These are phyloP conservation scores for Tricholomella constricta DNA, from an alignment of 768 basidiomycete species.

Conservation along the genomic window DNA sequence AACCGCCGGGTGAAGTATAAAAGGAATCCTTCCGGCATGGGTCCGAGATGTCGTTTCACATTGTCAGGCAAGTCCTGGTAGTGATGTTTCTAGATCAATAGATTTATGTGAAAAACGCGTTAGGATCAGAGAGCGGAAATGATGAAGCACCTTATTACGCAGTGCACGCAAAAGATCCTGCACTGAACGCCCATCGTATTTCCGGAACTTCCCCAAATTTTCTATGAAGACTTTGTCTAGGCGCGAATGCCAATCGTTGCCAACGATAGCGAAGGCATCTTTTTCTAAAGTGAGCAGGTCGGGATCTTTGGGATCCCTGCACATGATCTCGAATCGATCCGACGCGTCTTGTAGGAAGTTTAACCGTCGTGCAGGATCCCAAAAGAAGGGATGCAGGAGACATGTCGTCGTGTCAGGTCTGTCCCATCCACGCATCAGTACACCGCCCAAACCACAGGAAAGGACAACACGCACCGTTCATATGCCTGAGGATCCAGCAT, in stretches of 20 bases:
- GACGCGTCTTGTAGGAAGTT: slow-evolving; percentile 97
- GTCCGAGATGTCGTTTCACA: slow-evolving; percentile 84
- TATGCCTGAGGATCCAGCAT: slow-evolving; percentile 83
- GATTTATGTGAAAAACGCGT: background rate
- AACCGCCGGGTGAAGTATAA: slow-evolving; percentile 93
- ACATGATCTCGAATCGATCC: slow-evolving; percentile 98
- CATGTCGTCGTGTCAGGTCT: slow-evolving; percentile 90
- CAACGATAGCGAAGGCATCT: slow-evolving; percentile 70
- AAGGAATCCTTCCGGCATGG: slow-evolving; percentile 91
- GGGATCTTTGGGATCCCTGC: slow-evolving; percentile 83
- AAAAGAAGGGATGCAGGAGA: slow-evolving; percentile 94
- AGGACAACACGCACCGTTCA: slow-evolving; percentile 55
- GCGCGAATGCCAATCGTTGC: slow-evolving; percentile 85
- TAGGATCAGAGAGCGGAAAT: background rate
- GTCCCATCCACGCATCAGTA: slow-evolving; percentile 1
- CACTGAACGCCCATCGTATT: slow-evolving; percentile 90
- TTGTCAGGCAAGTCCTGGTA: slow-evolving; percentile 96
- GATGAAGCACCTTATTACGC: slow-evolving; percentile 81
- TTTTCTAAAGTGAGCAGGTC: slow-evolving; percentile 76
- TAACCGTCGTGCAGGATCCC: slow-evolving; percentile 84
- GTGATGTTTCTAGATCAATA: slow-evolving; percentile 81
- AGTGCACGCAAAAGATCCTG: slow-evolving; percentile 92
- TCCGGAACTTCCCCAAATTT: slow-evolving; percentile 95
- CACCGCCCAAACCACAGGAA: background rate
- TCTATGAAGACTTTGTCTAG: slow-evolving; percentile 91